Evolutionary conservation across 2,329 filamentous ascomycete species (phyloP).

Genomic region (Colletotrichum brevisporum): DNA sequence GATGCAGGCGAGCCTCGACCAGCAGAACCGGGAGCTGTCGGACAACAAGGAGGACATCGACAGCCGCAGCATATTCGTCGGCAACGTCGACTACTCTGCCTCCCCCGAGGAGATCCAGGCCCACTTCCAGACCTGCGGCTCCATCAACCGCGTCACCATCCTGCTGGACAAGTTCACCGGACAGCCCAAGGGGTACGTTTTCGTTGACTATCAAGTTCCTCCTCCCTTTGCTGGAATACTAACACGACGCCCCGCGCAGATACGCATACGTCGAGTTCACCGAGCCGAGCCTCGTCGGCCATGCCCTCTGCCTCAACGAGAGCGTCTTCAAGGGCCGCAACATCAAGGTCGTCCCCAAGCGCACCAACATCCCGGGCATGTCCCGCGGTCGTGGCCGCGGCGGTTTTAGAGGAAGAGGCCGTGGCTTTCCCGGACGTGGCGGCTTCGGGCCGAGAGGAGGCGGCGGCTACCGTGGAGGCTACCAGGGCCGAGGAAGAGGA

Average conservation of each 20-base stretch:
- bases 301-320: slow-evolving; percentile 95
- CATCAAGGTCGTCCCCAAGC: slow-evolving; percentile 95
- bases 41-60: slow-evolving; percentile 95
- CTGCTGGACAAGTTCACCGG: slow-evolving; percentile 98
- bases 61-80: slow-evolving; percentile 95
- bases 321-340: slow-evolving; percentile 95
- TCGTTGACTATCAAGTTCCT: neutral
- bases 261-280: slow-evolving; percentile 99
- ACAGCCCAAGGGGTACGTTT: slow-evolving; percentile 94
- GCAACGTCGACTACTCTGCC: slow-evolving; percentile 97
- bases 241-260: slow-evolving; percentile 60
- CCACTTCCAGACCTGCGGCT: slow-evolving; percentile 96
- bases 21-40: slow-evolving; percentile 84
- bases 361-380: slow-evolving; percentile 97
- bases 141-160: slow-evolving; percentile 98
- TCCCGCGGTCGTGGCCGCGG: slow-evolving; percentile 80
- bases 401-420: slow-evolving; percentile 65
- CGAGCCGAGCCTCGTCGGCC: slow-evolving; percentile 91
- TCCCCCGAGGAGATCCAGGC: slow-evolving; percentile 98
- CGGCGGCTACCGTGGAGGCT: slow-evolving; percentile 77
- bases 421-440: slow-evolving; percentile 66
- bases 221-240: neutral
- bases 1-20: slow-evolving; percentile 89
- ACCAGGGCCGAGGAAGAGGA: slow-evolving; percentile 75
- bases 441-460: slow-evolving; percentile 65